Base-by-base conservation (phyloP, 2,329 filamentous ascomycete species). In the Juglanconis juglandina region DNA sequence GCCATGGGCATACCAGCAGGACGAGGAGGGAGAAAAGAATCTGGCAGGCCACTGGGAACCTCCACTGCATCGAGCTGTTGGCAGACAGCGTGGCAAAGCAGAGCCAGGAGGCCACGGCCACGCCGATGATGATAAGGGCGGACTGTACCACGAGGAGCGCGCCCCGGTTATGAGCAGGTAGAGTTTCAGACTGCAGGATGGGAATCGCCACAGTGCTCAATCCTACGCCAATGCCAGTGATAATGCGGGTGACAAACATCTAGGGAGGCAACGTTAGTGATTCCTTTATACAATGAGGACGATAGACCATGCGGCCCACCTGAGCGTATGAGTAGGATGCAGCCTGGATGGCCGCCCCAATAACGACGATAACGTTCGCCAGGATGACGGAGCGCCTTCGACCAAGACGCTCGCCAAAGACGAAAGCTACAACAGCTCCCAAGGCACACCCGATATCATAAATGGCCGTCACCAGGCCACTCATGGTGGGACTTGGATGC, bases 101-200 rank as follows among this genome's bases (percentile, higher is more conserved):
- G 7, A 39, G 37, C 37, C 37, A 39, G 37, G 37, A 39, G 8
- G 37, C 37, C 11, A 39, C 37, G 11, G 37, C 37, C 37, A 39
- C 37, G 11, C 37, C 37, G 11, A 78, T 76, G 0, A 81, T 83
- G 63, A 86, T 84, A 56, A 85, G 73, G 4, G 81, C 81, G n/a
- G 82, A 82, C 68, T 86, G 82, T 51, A 85, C 79, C 81, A 85
- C 84, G 69, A 86, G 81, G 35, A 86, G 73, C 65, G 83, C 83
- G 24, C 83, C 83, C 53, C 83, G 77, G 65, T 84, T 82, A 66
- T 86, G 80, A 3, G 81, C 74, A n/a, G 78, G 79, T 44, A 81
- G 84, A 1, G 37, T 8, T 13, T 39, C 37, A 1, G 37, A 39
- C 37, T 39, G 37, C 37, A 39, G 37, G 37, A 39, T 39, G 37